These are phyloP conservation scores for Alternaria metachromatica DNA, from an alignment of 2,329 filamentous ascomycete genomes.

Conservation along the genomic window DNA sequence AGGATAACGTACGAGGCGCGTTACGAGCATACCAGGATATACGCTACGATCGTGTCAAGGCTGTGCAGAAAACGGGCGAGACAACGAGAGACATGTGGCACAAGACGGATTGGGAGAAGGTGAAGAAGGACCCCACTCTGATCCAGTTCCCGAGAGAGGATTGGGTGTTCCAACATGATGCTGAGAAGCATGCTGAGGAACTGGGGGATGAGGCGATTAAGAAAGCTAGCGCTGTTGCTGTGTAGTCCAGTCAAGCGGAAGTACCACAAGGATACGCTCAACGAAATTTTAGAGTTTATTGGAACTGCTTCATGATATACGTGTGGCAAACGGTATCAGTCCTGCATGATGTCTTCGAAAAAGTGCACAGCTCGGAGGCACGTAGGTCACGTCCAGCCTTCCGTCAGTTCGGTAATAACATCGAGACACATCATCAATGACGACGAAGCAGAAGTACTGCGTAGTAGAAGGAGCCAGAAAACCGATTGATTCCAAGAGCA, in stretches of 20 bases:
- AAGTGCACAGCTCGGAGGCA: neutral
- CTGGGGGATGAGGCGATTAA: conserved; percentile 36
- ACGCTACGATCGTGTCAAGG: conserved; percentile 41
- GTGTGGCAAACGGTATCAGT: neutral
- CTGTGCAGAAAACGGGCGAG: conserved; percentile 45
- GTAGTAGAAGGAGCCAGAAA: neutral
- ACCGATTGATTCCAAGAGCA: neutral
- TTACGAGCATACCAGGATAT: conserved; percentile 45
- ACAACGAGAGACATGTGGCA: conserved; percentile 46
- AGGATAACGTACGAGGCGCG: conserved; percentile 36
- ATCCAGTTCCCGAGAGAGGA: conserved; percentile 43
- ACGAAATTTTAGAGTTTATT: neutral
- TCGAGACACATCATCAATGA: neutral
- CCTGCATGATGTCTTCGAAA: neutral
- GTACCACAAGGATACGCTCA: accelerated
- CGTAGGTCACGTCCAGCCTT: neutral
- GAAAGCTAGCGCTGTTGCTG: conserved; percentile 16
- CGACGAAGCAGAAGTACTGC: neutral
- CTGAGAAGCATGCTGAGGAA: conserved; percentile 39
- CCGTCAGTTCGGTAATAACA: neutral
- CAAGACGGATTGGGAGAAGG: conserved; percentile 45
- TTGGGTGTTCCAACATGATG: conserved; percentile 43
- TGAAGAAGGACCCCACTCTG: conserved; percentile 37
- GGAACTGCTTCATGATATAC: neutral
- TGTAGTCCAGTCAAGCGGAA: neutral